phyloP scores from a whole-genome alignment of 306 rosid genomes.

The Castanospermum australe region DNA sequence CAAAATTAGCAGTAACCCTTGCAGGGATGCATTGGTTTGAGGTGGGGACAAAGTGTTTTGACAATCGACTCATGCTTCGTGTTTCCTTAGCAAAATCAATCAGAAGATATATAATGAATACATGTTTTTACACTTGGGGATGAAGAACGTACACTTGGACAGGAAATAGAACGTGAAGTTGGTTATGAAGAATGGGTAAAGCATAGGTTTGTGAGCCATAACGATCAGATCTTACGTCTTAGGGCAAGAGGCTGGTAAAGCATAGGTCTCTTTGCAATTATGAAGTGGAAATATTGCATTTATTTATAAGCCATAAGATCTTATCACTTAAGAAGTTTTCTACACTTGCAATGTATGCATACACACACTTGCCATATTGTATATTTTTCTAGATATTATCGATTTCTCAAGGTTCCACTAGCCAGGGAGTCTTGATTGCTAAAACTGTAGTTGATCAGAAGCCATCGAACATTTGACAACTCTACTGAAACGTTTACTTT shows the following conservation, averaged over 20 bases:
- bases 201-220: too few relatives aligned
- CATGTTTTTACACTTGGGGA: neutral
- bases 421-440: neutral
- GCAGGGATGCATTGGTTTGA: conserved; percentile 25
- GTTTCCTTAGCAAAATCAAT: neutral
- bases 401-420: neutral
- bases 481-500: neutral
- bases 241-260: too few relatives aligned
- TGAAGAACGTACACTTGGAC: too few relatives aligned
- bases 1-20: conserved; percentile 17
- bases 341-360: too few relatives aligned
- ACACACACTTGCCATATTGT: too few relatives aligned
- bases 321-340: neutral
- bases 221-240: too few relatives aligned
- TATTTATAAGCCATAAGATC: neutral
- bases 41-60: neutral
- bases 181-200: neutral
- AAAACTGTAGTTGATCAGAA: neutral
- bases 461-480: neutral
- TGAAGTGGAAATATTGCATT: neutral
- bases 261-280: neutral
- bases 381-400: neutral
- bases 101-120: neutral
- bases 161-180: neutral
- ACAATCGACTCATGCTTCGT: neutral